Evolutionary conservation across 2,329 filamentous ascomycete genomes (phyloP).

Genomic region (Venturia effusa): DNA sequence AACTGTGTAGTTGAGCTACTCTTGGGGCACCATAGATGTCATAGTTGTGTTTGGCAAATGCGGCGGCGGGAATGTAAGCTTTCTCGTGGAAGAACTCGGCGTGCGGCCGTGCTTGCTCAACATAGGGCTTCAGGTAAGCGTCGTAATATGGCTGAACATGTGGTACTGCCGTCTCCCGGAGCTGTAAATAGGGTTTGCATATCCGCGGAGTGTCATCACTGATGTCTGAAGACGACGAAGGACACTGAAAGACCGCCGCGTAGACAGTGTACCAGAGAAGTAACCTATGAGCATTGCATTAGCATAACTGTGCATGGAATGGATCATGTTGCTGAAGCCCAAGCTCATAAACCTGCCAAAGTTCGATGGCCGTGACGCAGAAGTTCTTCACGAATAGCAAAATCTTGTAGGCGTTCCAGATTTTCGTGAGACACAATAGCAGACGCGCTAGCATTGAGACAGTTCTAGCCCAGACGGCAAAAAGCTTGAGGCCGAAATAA

Average conservation of each 20-base stretch:
- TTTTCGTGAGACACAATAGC: neutral
- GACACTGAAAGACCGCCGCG: constrained; percentile 74
- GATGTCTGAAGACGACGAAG: constrained; percentile 55
- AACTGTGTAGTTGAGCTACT: constrained; percentile 55
- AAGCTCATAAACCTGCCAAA: constrained; percentile 8
- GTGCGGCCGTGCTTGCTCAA: constrained; percentile 68
- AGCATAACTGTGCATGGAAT: neutral
- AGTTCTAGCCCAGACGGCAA: neutral
- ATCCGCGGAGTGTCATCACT: constrained; percentile 61
- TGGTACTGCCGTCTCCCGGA: constrained; percentile 56
- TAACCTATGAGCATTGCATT: constrained; percentile 42
- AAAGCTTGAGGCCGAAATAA: neutral
- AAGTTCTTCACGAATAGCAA: neutral
- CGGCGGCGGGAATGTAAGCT: constrained; percentile 58
- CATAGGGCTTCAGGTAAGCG: constrained; percentile 71
- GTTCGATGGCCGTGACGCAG: neutral
- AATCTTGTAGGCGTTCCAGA: neutral
- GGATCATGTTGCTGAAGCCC: neutral
- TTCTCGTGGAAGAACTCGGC: constrained; percentile 43
- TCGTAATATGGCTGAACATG: constrained; percentile 80
- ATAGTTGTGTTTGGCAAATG: constrained; percentile 50
- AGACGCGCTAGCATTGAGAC: neutral
- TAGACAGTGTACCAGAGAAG: constrained; percentile 78
- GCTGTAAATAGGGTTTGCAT: constrained; percentile 70
- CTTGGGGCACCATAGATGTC: constrained; percentile 64